phyloP scores from a whole-genome alignment of 495 filamentous ascomycete genomes.

The Copromyces sp. region DNA sequence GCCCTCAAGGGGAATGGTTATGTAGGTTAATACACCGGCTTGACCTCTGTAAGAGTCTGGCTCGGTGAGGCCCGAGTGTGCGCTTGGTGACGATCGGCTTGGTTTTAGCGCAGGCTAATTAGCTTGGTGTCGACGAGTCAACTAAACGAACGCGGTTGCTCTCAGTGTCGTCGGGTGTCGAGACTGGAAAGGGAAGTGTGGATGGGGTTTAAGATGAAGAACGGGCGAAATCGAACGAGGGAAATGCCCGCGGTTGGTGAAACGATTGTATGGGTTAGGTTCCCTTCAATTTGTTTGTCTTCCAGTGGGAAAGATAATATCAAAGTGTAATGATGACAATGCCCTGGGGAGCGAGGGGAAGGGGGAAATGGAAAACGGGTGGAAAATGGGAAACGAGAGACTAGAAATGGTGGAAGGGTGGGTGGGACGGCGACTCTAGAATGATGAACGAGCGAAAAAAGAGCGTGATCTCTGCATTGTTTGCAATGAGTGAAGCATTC shows the following conservation, averaged over 20 bases:
- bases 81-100: neutral
- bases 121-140: neutral
- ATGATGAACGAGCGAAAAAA: neutral
- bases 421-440: neutral
- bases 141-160: neutral
- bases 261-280: slow-evolving; percentile 1
- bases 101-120: neutral
- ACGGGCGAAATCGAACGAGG: neutral
- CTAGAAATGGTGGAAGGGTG: neutral
- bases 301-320: neutral
- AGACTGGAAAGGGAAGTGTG: neutral
- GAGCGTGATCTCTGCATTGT: neutral
- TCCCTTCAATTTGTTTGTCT: neutral
- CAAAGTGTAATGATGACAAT: neutral
- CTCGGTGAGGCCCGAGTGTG: neutral
- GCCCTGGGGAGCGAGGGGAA: neutral
- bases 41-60: neutral
- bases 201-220: neutral
- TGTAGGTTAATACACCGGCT: neutral
- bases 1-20: neutral
- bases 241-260: neutral
- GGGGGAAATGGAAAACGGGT: neutral
- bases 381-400: neutral
- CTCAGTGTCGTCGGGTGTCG: neutral
- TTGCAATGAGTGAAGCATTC: neutral